phyloP scores from a whole-genome alignment of 2,329 filamentous ascomycete genomes.

The Talaromyces islandicus region DNA sequence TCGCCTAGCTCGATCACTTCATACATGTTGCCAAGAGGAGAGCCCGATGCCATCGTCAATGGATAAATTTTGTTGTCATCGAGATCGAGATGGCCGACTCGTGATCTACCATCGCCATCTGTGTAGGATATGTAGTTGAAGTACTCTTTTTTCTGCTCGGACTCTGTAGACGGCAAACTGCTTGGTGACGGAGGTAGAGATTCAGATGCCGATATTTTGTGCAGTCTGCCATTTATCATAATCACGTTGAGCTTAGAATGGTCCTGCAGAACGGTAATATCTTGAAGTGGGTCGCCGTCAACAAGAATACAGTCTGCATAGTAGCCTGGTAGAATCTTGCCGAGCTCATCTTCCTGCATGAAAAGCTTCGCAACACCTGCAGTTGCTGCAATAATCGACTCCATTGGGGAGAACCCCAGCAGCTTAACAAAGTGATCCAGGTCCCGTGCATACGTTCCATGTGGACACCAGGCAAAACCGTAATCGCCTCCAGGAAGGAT shows the following conservation, averaged over 20 bases:
- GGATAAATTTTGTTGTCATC: not conserved
- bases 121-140: conserved; percentile 1
- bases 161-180: not conserved
- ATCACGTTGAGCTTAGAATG: conserved; percentile 41
- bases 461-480: conserved; percentile 45
- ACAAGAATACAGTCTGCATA: conserved; percentile 43
- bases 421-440: conserved; percentile 43
- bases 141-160: not conserved
- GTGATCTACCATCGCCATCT: conserved; percentile 5
- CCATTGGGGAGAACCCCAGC: conserved; percentile 40
- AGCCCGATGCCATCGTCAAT: not conserved
- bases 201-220: conserved; percentile 29
- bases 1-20: conserved; percentile 47
- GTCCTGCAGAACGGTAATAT: conserved; percentile 39
- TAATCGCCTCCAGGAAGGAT: conserved; percentile 40
- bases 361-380: conserved; percentile 36
- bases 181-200: not conserved
- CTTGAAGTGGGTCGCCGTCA: conserved; percentile 40
- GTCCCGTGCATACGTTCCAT: conserved; percentile 45
- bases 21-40: conserved; percentile 42
- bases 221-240: conserved; percentile 44
- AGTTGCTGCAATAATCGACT: conserved; percentile 41
- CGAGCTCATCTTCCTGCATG: conserved; percentile 31
- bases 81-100: conserved; percentile 29
- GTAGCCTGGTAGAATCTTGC: conserved; percentile 37